These are phyloP conservation scores for Acanthamoeba sp. DNA, from an alignment of 208 protist genomes.

Conservation along the genomic window DNA sequence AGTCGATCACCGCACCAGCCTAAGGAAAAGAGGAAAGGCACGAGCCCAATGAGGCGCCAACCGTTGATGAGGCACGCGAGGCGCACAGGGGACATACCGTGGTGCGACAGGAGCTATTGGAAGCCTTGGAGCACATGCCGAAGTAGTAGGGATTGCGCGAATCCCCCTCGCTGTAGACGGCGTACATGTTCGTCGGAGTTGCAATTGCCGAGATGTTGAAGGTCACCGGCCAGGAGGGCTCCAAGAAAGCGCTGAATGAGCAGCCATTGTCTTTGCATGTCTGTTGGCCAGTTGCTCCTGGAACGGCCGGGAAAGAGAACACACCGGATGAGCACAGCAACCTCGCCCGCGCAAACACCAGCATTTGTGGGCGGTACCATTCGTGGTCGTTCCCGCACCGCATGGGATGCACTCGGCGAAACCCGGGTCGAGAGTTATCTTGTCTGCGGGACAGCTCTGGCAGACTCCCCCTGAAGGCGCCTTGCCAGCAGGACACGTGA, in stretches of 20 bases:
- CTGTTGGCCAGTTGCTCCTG: not conserved
- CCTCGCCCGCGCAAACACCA: not conserved
- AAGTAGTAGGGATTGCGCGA: not conserved
- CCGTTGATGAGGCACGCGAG: not conserved
- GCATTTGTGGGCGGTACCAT: not conserved
- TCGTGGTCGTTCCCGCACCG: constrained; percentile 20
- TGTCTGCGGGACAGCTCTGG: constrained; percentile 28
- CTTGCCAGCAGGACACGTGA: constrained; percentile 7
- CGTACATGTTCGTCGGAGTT: not conserved
- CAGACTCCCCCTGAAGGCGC: not conserved
- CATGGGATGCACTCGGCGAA: constrained; percentile 15
- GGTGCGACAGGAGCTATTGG: constrained; percentile 26
- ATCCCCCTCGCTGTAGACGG: not conserved
- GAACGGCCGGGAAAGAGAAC: too few species aligned
- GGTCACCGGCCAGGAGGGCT: constrained; percentile 21
- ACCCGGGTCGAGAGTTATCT: not conserved
- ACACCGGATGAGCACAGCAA: not conserved
- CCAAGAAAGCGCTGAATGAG: not conserved
- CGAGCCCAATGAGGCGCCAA: too few species aligned
- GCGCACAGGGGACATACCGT: not conserved
- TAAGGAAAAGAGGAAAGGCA: not conserved
- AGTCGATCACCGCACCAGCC: not conserved
- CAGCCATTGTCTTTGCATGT: constrained; percentile 30
- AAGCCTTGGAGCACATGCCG: constrained; percentile 37
- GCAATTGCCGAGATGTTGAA: constrained; percentile 46